phyloP scores from a whole-genome alignment of 2,329 filamentous ascomycete genomes.

The Phialocephala subalpina region DNA sequence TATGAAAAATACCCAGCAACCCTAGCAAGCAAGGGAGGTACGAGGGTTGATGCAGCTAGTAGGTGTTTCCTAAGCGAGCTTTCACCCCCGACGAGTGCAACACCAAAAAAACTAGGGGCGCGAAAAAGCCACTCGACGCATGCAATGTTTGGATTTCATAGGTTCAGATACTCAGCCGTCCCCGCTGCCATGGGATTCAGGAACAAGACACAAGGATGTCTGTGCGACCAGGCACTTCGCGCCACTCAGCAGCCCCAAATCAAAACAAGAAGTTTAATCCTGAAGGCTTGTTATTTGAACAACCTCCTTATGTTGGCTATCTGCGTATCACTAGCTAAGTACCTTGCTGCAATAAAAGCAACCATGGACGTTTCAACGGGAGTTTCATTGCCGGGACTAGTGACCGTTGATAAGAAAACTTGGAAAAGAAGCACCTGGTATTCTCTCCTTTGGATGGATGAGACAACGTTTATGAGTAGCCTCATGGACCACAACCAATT shows the following conservation, averaged over 20 bases:
- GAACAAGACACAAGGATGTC: background rate
- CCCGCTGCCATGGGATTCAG: background rate
- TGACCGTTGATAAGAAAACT: background rate
- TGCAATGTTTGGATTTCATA: background rate
- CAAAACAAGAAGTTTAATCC: background rate
- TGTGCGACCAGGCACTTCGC: background rate
- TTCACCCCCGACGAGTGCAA: slow-evolving; percentile 1
- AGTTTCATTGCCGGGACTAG: background rate
- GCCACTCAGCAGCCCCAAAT: background rate
- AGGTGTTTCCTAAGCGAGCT: background rate
- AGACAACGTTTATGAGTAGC: background rate
- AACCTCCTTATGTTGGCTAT: background rate
- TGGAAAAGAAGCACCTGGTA: background rate
- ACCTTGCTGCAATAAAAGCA: background rate
- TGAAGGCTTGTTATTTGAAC: background rate
- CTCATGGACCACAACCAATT: slow-evolving; percentile 1
- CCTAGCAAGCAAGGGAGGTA: background rate
- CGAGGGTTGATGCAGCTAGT: background rate
- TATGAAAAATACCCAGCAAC: background rate
- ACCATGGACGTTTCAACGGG: background rate
- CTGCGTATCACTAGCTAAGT: background rate
- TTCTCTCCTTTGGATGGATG: background rate
- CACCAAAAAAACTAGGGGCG: background rate
- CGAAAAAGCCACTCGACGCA: background rate
- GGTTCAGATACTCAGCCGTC: background rate